A percentile compares a stretch with the other conserved stretches of the same genome.
These are phyloP conservation scores for Neurospora sp. DNA, from an alignment of 495 filamentous ascomycete genomes.

Conservation along the genomic window DNA sequence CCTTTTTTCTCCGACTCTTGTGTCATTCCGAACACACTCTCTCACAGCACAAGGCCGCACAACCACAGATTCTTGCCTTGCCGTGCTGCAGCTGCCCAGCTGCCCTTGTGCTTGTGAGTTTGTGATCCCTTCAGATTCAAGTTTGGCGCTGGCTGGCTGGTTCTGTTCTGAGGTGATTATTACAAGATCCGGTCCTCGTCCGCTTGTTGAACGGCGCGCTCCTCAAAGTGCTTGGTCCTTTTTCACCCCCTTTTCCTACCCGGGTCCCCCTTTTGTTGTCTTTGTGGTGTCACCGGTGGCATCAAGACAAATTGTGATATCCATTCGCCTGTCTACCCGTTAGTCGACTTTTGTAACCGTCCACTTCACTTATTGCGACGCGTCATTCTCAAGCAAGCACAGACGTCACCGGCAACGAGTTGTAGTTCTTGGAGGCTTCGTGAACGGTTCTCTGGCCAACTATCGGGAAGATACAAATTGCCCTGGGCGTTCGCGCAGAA, in stretches of 20 bases:
- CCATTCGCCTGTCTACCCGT: background rate
- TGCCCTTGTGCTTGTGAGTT: background rate
- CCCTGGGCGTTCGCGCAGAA: background rate
- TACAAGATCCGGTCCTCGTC: constrained; percentile 1
- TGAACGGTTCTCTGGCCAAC: background rate
- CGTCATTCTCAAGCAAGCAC: background rate
- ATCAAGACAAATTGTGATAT: background rate
- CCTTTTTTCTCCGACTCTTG: constrained; percentile 13
- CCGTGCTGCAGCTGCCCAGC: constrained; percentile 8
- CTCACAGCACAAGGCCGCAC: background rate
- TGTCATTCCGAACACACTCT: constrained; percentile 8
- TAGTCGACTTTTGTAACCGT: background rate
- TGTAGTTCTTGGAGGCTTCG: background rate
- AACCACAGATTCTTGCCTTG: background rate
- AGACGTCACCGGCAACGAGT: background rate
- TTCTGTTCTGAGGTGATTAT: background rate
- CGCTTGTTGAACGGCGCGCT: background rate
- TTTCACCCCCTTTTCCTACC: background rate
- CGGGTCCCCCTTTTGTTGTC: background rate
- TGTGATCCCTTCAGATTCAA: background rate
- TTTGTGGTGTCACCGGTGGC: background rate
- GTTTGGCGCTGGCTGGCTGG: background rate
- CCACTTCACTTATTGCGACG: background rate
- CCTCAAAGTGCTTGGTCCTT: background rate
- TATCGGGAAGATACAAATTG: background rate